Base-by-base conservation (phyloP, 2,329 filamentous ascomycete species). In the Graphilbum sp. region DNA sequence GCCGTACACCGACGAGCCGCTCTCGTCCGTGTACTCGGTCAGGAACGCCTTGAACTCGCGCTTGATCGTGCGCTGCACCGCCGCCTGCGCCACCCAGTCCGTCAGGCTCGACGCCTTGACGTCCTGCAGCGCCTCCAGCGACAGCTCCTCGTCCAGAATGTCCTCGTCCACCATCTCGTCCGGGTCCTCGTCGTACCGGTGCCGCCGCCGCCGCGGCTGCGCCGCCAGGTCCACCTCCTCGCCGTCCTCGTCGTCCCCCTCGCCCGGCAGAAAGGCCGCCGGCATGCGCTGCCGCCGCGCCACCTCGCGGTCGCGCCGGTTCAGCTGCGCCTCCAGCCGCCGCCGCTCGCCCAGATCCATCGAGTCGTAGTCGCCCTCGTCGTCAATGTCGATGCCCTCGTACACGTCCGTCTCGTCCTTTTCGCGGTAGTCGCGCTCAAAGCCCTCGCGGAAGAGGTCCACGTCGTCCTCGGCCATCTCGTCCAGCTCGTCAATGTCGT, bases 21-120 rank as follows among this genome's bases (percentile, higher is more conserved):
- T 76, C 38, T 86, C 76, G 52, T 98, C 90, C 6, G 79, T 94
- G 56, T 92, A 96, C 50, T 95, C 88, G 11, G 90, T 96, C 50
- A 98, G 64, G 64, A 98, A 98, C 3, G 83, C 80, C 58, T 93
- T 94, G 72, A 98, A 98, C 59, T 98, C 90, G 51, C 88, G 75
- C 54, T 86, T 87, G 58, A 98, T 90, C 1, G 87, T 92, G 48
- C 84, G 75, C 59, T 94, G 84, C 12, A 98, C 90, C 13, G 85
- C 75, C 3, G 84, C 83, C 49, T 87, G 79, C 13, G 84, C 78
- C 32, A 98, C 81, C 92, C 92, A 98, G 47, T 98, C 90, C 0
- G 86, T 92, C 52, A 98, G 65, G 48, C 82, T 94, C 16, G 85
- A 73, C 16, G 90, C 86, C 57, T 98, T 98, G 46, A 96, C 79